Base-by-base conservation (phyloP, 2,329 filamentous ascomycete species). In the Xylaria sp. region DNA sequence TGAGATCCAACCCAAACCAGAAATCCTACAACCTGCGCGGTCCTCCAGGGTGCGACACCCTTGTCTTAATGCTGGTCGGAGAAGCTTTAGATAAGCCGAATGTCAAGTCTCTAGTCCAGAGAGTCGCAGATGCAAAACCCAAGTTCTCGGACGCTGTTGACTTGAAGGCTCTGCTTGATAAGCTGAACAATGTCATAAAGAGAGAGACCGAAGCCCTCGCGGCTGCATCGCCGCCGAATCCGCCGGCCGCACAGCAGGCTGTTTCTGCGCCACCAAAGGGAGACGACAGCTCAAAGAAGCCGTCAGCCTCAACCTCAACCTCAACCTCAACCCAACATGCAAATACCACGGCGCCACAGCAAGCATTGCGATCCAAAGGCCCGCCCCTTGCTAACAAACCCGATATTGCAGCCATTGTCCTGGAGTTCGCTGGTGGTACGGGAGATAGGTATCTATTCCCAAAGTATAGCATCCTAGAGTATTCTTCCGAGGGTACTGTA, bases 381-480 rank as follows among this genome's bases (percentile, higher is more conserved):
- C 83, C 83, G 1, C 78, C 80, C 1, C 80, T 80, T 16, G 69
- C 72, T 1, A 71, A 74, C 9, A 85, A 83, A 65, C 81, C 82
- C 30, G 86, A 87, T 58, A 81, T 87, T 49, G 80, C 84, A 1
- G 85, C 85, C n/a, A 78, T 89, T 11, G 83, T 88, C 0, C 83
- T 91, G 62, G 87, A 90, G 65, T 90, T 91, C 71, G 72, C 77
- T 4, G 82, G 82, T 52, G 86, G 86, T 39, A 84, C 78, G 2
- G 89, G 88, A 51, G 90, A 93, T 71, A 83, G 89, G 30, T 92
- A 90, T 70, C 76, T 91, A 52, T 92, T 94, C 64, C 90, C 90
- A 1, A 89, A 87, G 65, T 88, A 89, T 70, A 89, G 87, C 72
- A 87, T 93, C 39, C 72, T 93, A 54, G 89, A 94, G 70, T 86